Percentiles rank a stretch among this genome's conserved stretches.
Conservation (phyloP, 202 grass and related monocot species). For the Setaria italica region DNA sequence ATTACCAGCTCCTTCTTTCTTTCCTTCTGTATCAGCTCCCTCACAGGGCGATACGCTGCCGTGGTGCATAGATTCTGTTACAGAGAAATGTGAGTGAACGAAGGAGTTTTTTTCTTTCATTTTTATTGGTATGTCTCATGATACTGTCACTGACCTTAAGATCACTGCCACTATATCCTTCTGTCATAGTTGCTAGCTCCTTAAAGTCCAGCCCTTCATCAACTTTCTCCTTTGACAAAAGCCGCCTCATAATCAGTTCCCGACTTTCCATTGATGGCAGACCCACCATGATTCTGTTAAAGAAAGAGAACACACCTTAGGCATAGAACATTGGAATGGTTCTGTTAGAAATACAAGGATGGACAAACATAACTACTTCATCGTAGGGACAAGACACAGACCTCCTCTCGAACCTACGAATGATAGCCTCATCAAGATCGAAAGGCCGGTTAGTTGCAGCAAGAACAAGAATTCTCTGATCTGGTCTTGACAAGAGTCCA, state of each 20-base stretch:
- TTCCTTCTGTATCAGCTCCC: slow-evolving; percentile 94
- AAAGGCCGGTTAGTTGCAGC: slow-evolving; percentile 95
- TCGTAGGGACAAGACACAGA: slow-evolving; percentile 38
- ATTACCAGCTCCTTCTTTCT: slow-evolving; percentile 90
- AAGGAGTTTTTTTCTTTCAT: neutral
- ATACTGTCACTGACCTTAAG: slow-evolving; percentile 81
- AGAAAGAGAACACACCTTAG: slow-evolving; percentile 32
- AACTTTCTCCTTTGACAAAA: slow-evolving; percentile 89
- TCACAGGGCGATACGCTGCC: slow-evolving; percentile 90
- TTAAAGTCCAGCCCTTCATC: slow-evolving; percentile 73
- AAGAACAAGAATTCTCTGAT: slow-evolving; percentile 94
- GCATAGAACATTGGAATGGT: slow-evolving; percentile 11
- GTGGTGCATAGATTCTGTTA: slow-evolving; percentile 89
- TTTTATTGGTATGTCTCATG: neutral
- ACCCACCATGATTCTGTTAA: slow-evolving; percentile 95
- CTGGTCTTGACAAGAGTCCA: slow-evolving; percentile 80
- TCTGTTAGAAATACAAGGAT: neutral
- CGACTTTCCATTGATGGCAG: slow-evolving; percentile 80
- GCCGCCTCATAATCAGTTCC: slow-evolving; percentile 79
- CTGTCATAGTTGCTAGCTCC: slow-evolving; percentile 90
- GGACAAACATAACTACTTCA: neutral
- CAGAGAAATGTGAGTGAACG: slow-evolving; percentile 4
- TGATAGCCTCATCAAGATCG: slow-evolving; percentile 99
- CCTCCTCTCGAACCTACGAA: slow-evolving; percentile 97
- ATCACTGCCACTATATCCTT: slow-evolving; percentile 97